Conservation (phyloP, 2,329 filamentous ascomycete species). For the Colletotrichum spaethianum region DNA sequence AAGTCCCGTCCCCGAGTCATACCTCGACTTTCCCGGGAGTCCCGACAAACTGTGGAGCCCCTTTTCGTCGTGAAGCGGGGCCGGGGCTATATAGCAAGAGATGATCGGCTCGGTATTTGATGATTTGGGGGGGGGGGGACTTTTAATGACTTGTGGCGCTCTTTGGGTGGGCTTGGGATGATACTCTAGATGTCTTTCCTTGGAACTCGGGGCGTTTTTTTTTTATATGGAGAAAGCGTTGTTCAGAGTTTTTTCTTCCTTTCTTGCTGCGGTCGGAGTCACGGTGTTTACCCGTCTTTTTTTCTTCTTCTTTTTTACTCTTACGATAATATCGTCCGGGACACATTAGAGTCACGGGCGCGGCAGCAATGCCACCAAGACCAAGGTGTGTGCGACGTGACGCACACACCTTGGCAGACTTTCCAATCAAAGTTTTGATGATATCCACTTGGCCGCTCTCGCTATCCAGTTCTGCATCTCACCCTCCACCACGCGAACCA, state of each 20-base stretch:
- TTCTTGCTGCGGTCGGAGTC: too few relatives aligned
- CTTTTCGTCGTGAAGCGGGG: conserved; percentile 14
- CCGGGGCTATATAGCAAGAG: background rate
- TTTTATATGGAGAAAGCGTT: background rate
- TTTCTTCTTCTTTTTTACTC: background rate
- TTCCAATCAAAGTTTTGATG: background rate
- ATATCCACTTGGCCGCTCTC: background rate
- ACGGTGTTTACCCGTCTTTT: background rate
- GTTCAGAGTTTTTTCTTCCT: background rate
- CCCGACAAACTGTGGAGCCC: conserved; percentile 34
- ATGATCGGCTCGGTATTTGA: conserved; percentile 1
- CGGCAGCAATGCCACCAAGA: conserved; percentile 26
- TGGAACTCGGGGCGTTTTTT: background rate
- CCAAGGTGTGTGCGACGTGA: background rate
- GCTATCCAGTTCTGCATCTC: background rate
- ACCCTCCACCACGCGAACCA: background rate
- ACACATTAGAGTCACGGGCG: background rate
- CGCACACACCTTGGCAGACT: conserved; percentile 1
- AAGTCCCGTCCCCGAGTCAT: conserved; percentile 28
- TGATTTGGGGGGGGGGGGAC: background rate
- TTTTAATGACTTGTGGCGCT: background rate
- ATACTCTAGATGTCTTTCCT: background rate
- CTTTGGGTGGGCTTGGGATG: background rate
- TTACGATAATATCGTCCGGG: background rate
- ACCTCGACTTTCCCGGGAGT: conserved; percentile 32